Evolutionary conservation across 2,329 filamentous ascomycete genomes (phyloP), one percentile per base, ranked within the genome.

Genomic region (Aspergillus felis): DNA sequence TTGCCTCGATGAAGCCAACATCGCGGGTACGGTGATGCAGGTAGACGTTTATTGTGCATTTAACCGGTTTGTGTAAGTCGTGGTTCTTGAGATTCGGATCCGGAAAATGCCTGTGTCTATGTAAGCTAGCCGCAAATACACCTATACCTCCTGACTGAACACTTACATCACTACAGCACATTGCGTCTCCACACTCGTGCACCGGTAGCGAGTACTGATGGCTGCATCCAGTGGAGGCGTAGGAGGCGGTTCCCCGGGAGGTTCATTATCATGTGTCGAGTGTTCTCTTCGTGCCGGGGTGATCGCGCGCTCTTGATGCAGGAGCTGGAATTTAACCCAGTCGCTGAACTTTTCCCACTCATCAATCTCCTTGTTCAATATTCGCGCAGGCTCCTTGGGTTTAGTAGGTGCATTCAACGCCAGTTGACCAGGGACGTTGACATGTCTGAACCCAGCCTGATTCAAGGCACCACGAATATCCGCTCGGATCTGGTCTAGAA

Each of bases 271-370:
- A 2, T 6, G 12, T 2, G 32, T 14, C 32, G 32, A 14, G 12
- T 35, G 4, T 17, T 35, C 4, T 14, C 32, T 35, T 1, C 12
- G 12, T 17, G 32, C 32, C 6, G 32, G 14, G 14, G 32, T 35
- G 32, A 35, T 35, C 0, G 12, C 32, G 6, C 32, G 32, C 5
- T 35, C 32, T 17, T 35, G 32, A 9, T 63, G 59, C 1, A 59
- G 38, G 9, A 59, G 49, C 7, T 59, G 59, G 22, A 57, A 61
- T 17, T 59, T 53, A 4, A 61, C 25, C 59, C 59, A 59, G n/a
- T 59, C 54, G 12, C 48, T 50, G 35, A 61, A 59, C 8, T 59
- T 54, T 2, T 59, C 59, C 59, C 59, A 61, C 12, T 59, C 57
- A 22, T 57, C 57, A 7, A 47, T 55, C 2, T 53, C 55, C 17